phyloP scores from a whole-genome alignment of 1,139 yeast genomes.

The Candida frijolesensis region DNA sequence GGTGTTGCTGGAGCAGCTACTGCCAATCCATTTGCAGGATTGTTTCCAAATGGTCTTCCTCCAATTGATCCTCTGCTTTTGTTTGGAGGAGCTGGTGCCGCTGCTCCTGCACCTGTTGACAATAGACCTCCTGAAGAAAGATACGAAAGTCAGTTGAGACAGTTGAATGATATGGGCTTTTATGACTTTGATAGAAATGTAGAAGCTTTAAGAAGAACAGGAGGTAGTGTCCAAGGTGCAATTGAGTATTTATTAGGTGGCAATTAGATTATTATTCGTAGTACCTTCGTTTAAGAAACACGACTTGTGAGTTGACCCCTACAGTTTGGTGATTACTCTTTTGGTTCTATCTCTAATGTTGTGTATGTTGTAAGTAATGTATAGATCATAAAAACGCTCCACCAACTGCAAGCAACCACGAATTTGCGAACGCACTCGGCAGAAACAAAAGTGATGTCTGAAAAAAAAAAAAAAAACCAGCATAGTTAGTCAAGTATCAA shows the following conservation, averaged over 20 bases:
- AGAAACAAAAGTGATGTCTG: background rate
- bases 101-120: slow-evolving; percentile 54
- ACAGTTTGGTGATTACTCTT: no score
- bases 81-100: slow-evolving; percentile 43
- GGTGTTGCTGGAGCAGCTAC: slow-evolving; percentile 31
- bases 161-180: slow-evolving; percentile 95
- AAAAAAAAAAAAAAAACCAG: slow-evolving; percentile 2
- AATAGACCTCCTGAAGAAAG: slow-evolving; percentile 95
- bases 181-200: slow-evolving; percentile 91
- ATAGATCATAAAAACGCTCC: background rate
- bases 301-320: background rate
- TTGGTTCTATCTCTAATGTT: no score
- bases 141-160: slow-evolving; percentile 86
- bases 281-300: no score
- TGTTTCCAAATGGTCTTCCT: slow-evolving; percentile 44
- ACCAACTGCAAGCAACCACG: background rate
- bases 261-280: slow-evolving; percentile 6
- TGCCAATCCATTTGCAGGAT: slow-evolving; percentile 54
- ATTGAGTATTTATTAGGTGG: slow-evolving; percentile 70
- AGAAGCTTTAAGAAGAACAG: slow-evolving; percentile 88
- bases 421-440: no score
- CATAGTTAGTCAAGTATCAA: background rate
- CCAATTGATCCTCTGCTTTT: slow-evolving; percentile 46
- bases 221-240: slow-evolving; percentile 98
- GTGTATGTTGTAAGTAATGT: background rate